Evolutionary conservation across 2,329 filamentous ascomycete species (phyloP).

Genomic region (Leptographium wingfieldii): DNA sequence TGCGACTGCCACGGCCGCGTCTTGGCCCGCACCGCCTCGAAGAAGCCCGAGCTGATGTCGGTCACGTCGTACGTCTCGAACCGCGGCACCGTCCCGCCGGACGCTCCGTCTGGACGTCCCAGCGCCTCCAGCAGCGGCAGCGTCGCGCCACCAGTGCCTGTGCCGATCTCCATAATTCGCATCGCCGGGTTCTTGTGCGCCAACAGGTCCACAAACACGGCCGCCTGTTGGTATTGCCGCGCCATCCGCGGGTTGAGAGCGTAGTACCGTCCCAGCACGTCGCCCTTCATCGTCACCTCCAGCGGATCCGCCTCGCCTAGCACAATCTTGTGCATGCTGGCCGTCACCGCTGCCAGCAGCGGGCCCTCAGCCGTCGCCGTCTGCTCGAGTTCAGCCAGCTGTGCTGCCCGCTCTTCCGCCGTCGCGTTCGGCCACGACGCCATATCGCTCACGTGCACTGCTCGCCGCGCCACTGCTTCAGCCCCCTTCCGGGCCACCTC

Average conservation of each 20-base stretch:
- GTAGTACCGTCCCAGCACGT: slow-evolving; percentile 14
- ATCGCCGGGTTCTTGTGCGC: slow-evolving; percentile 16
- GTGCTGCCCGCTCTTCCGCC: neutral
- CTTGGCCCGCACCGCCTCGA: slow-evolving; percentile 21
- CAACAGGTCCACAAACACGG: slow-evolving; percentile 9
- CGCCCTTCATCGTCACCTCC: slow-evolving; percentile 17
- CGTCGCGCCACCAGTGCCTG: slow-evolving; percentile 19
- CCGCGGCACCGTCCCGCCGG: slow-evolving; percentile 1
- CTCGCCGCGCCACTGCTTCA: neutral
- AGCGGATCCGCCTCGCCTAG: slow-evolving; percentile 16
- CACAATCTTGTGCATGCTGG: slow-evolving; percentile 14
- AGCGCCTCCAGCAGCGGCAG: slow-evolving; percentile 11
- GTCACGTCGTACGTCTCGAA: slow-evolving; percentile 26
- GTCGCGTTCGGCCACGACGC: slow-evolving; percentile 9
- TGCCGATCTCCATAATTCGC: slow-evolving; percentile 26
- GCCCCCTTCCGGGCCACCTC: neutral
- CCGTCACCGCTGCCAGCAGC: slow-evolving; percentile 7
- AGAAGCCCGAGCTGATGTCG: slow-evolving; percentile 26
- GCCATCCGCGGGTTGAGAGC: slow-evolving; percentile 12
- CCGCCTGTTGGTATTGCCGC: slow-evolving; percentile 13
- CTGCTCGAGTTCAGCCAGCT: slow-evolving; percentile 1
- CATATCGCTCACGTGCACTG: slow-evolving; percentile 5
- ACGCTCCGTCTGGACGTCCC: neutral
- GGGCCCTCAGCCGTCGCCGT: slow-evolving; percentile 9
- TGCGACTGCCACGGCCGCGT: slow-evolving; percentile 14